Conservation (phyloP, 2,329 filamentous ascomycete genomes). For the Aspergillus aculeatinus region DNA sequence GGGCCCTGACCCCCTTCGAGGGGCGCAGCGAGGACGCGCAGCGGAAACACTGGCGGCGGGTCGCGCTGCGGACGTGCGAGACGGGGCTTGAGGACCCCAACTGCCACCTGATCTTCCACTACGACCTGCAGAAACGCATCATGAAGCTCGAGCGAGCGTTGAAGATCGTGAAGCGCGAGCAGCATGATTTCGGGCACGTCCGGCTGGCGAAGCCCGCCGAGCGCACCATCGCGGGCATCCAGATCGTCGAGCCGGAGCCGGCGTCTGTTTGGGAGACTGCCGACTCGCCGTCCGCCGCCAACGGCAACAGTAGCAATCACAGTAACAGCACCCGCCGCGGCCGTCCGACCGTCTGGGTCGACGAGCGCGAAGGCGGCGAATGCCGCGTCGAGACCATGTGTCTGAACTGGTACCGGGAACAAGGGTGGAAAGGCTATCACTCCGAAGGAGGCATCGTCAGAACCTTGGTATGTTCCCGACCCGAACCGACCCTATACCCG, state of each 20-base stretch:
- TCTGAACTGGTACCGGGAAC: conserved; percentile 74
- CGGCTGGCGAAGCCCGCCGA: conserved; percentile 72
- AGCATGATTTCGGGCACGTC: conserved; percentile 91
- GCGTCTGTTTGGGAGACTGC: too few relatives aligned
- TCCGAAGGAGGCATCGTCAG: conserved; percentile 86
- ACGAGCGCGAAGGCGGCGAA: conserved; percentile 68
- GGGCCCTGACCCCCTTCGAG: conserved; percentile 54
- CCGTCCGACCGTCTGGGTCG: conserved; percentile 77
- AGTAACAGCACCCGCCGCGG: conserved; percentile 28
- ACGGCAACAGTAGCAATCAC: conserved; percentile 10
- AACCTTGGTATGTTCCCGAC: conserved; percentile 58
- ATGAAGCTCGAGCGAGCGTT: conserved; percentile 83
- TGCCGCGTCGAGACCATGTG: conserved; percentile 95
- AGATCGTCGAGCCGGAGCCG: conserved; percentile 63
- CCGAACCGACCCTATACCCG: too few relatives aligned
- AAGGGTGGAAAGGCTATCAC: conserved; percentile 94
- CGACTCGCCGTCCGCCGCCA: neutral
- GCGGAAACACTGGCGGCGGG: conserved; percentile 79
- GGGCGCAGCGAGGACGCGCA: conserved; percentile 57
- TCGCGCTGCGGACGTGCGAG: conserved; percentile 79
- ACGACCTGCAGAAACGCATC: conserved; percentile 92
- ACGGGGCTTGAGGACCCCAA: conserved; percentile 80
- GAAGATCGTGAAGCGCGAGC: conserved; percentile 76
- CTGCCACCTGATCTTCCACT: conserved; percentile 89
- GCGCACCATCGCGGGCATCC: conserved; percentile 72